phyloP scores from a whole-genome alignment of 140 eudicot genomes.

The Ambrosia hybrid region DNA sequence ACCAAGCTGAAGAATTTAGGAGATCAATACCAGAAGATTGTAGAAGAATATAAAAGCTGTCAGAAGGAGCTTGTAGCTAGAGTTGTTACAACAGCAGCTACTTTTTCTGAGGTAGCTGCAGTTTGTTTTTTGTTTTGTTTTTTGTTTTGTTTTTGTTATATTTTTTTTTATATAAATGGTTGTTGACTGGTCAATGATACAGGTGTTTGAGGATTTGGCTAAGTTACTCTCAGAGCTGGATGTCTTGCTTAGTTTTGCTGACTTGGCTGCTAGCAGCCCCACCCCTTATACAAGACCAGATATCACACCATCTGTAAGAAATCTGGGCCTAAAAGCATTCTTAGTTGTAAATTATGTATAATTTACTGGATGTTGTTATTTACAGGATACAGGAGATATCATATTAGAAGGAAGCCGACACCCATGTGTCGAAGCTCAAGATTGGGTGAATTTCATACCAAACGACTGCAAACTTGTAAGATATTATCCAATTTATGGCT shows the following conservation, averaged over 20 bases:
- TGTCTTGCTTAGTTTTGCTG: constrained; percentile 97
- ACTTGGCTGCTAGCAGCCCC: constrained; percentile 87
- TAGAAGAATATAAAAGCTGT: constrained; percentile 81
- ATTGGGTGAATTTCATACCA: constrained; percentile 98
- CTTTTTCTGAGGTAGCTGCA: constrained; percentile 70
- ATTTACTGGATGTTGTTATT: constrained; percentile 19
- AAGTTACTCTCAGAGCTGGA: constrained; percentile 76
- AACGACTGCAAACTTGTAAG: constrained; percentile 97
- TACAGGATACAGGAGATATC: constrained; percentile 91
- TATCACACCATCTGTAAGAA: constrained; percentile 67
- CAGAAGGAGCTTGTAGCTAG: constrained; percentile 83
- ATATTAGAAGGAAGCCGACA: constrained; percentile 91
- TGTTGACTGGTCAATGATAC: constrained; percentile 25
- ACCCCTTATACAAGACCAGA: constrained; percentile 84
- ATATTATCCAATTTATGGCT: not conserved
- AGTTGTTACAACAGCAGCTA: constrained; percentile 72
- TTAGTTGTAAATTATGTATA: not conserved
- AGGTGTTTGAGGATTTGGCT: constrained; percentile 88
- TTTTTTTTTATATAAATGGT: not conserved
- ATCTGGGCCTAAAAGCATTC: not conserved
- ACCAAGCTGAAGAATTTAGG: constrained; percentile 83
- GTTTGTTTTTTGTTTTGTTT: not conserved
- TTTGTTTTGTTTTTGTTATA: too few species aligned
- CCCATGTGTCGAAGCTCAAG: constrained; percentile 99
- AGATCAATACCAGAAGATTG: constrained; percentile 73